Evolutionary conservation across 306 rosid species (phyloP), one percentile per base, ranked within the genome.

Genomic region (Vicia villosa): DNA sequence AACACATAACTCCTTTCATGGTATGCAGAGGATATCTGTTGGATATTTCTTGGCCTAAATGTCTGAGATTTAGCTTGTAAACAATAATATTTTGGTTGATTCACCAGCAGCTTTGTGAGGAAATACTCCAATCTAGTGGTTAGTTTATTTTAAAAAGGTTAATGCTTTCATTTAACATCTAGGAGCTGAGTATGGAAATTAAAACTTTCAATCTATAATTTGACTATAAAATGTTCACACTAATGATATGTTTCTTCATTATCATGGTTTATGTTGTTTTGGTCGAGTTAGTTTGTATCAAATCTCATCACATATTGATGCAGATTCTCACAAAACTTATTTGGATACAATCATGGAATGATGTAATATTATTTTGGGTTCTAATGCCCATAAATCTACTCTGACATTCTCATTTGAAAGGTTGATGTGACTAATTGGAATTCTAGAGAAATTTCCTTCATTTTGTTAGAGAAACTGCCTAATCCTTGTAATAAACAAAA

Each of bases 111-210:
- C 80, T 45, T 80, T 69, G 74, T 75, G 73, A 82, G 78, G 85
- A 89, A 89, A 83, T 89, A 87, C 89, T 89, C 66, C 82, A 36
- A n/a, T 66, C 66, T 91, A 87, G 81, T 87, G 96, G 96, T 89
- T 66, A 80, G 96, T 87, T 80, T 30, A 62, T 32, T 59, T 76
- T 63, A 42, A 47, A 52, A 14, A 50, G 22, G 12, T 54, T 54
- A 60, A 43, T 66, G 17, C 38, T 65, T 72, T 28, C 38, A 28
- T 56, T 37, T 56, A 26, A 28, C 38, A 56, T 6, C 61, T 22
- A 65, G 38, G 57, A 66, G 55, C 15, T 69, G 68, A 69, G 60
- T 36, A 41, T 74, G 57, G 36, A 37, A 40, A 47, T 30, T 41
- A 46, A 66, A 49, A 58, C 41, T 69, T 56, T 19, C 20, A 19